Percentiles rank a stretch among this genome's conserved stretches.
Evolutionary conservation across 2,329 filamentous ascomycete genomes (phyloP).

Genomic region (Ploettnerulaceae sp.): DNA sequence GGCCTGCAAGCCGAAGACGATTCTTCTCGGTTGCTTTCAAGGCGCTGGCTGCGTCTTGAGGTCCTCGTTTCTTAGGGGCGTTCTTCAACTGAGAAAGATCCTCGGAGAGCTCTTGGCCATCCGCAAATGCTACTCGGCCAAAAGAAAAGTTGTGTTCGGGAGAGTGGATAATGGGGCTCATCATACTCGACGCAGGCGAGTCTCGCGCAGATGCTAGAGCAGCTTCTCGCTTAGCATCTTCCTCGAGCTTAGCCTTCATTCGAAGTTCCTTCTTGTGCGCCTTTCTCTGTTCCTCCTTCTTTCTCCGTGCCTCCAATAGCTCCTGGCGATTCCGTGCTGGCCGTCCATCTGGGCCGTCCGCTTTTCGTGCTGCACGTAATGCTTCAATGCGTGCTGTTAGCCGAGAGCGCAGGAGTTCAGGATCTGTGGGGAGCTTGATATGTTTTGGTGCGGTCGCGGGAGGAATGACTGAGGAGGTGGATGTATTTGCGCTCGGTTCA

Average conservation of each 20-base stretch:
- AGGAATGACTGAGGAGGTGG: conserved; percentile 61
- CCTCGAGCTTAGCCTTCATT: conserved; percentile 71
- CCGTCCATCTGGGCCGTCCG: conserved; percentile 76
- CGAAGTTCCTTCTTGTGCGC: conserved; percentile 84
- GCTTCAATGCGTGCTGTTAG: conserved; percentile 80
- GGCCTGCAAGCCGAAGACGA: conserved; percentile 68
- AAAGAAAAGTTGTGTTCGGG: conserved; percentile 75
- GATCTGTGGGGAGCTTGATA: conserved; percentile 64
- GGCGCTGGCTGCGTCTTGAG: conserved; percentile 78
- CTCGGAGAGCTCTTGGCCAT: conserved; percentile 75
- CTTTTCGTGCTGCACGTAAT: conserved; percentile 80
- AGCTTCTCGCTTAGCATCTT: conserved; percentile 62
- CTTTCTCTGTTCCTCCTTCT: conserved; percentile 82
- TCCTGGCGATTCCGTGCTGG: conserved; percentile 84
- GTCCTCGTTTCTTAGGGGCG: conserved; percentile 71
- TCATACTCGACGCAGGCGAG: conserved; percentile 50
- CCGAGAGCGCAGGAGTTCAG: conserved; percentile 69
- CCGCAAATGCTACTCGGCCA: conserved; percentile 83
- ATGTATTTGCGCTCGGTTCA: conserved; percentile 57
- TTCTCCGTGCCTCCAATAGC: conserved; percentile 81
- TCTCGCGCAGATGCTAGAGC: conserved; percentile 55
- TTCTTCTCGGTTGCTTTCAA: conserved; percentile 84
- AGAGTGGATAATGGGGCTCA: conserved; percentile 50
- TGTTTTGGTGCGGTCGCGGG: conserved; percentile 59
- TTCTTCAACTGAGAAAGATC: conserved; percentile 59